Percentiles rank a stretch among this genome's conserved stretches.
phyloP scores from a whole-genome alignment of 441 rosid genomes.

The Theobroma grandiflorum region DNA sequence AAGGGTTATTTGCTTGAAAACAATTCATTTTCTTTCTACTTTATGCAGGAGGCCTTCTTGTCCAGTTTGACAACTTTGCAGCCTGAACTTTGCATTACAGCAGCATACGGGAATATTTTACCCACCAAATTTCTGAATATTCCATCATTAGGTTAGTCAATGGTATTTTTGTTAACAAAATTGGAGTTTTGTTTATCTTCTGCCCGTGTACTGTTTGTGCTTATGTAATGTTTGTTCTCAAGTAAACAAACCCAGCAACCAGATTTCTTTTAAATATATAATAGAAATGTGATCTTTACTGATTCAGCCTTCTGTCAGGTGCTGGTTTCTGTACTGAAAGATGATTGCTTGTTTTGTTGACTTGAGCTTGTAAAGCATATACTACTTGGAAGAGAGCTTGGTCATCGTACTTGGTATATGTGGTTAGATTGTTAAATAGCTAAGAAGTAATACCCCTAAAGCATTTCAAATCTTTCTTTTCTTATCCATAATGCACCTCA shows the following conservation, averaged over 20 bases:
- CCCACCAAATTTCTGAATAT: slow-evolving; percentile 85
- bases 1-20: background rate
- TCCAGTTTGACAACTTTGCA: slow-evolving; percentile 70
- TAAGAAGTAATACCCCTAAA: background rate
- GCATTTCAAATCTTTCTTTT: background rate
- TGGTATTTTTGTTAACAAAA: slow-evolving; percentile 25
- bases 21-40: slow-evolving; percentile 24
- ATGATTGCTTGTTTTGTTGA: background rate
- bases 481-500: background rate
- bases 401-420: slow-evolving; percentile 9
- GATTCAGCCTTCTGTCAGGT: background rate
- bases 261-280: background rate
- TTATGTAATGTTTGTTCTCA: background rate
- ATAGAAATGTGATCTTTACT: background rate
- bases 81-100: slow-evolving; percentile 91
- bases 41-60: slow-evolving; percentile 70
- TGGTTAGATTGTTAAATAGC: background rate
- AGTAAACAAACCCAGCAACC: background rate
- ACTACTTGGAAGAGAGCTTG: background rate
- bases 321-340: background rate
- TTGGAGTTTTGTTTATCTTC: slow-evolving; percentile 4
- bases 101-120: slow-evolving; percentile 94
- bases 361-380: slow-evolving; percentile 10
- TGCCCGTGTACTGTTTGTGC: background rate
- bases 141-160: slow-evolving; percentile 79